Evolutionary conservation across 2,329 filamentous ascomycete genomes (phyloP).

Genomic region (Colletotrichum destructivum): DNA sequence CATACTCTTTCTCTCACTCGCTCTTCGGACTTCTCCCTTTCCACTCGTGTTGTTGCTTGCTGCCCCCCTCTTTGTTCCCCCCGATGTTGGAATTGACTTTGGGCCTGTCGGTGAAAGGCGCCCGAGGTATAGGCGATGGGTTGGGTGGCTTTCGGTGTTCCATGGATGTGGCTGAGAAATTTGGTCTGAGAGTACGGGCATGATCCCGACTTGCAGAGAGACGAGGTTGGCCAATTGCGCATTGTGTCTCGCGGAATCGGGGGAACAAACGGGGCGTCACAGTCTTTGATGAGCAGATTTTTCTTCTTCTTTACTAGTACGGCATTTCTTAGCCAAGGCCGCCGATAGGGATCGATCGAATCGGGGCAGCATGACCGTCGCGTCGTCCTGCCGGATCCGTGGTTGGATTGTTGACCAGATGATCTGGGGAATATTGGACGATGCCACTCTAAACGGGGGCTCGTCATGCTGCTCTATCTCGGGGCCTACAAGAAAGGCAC

Average conservation of each 20-base stretch:
- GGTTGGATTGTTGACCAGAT: conserved; percentile 25
- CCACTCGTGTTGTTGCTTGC: not conserved
- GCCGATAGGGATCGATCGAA: conserved; percentile 35
- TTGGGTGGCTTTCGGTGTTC: conserved; percentile 34
- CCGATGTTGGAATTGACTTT: conserved; percentile 41
- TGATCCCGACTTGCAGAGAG: conserved; percentile 33
- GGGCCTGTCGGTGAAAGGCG: conserved; percentile 13
- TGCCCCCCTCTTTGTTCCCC: conserved; percentile 7
- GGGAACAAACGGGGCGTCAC: conserved; percentile 32
- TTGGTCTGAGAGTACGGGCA: conserved; percentile 34
- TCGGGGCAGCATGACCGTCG: conserved; percentile 23
- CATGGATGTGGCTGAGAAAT: conserved; percentile 41
- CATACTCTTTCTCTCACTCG: not conserved
- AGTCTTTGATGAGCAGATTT: not conserved
- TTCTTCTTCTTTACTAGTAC: not conserved
- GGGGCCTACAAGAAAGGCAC: conserved; percentile 9
- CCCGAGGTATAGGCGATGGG: conserved; percentile 26
- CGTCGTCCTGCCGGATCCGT: conserved; percentile 20
- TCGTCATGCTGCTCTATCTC: conserved; percentile 30
- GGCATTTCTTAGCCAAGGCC: conserved; percentile 5
- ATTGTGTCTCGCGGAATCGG: conserved; percentile 19
- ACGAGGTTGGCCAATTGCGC: conserved; percentile 40
- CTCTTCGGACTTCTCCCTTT: no score
- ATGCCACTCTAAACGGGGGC: conserved; percentile 33
- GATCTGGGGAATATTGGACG: conserved; percentile 34